Base-by-base conservation (phyloP, 306 rosid species). In the Quercus mongolica region DNA sequence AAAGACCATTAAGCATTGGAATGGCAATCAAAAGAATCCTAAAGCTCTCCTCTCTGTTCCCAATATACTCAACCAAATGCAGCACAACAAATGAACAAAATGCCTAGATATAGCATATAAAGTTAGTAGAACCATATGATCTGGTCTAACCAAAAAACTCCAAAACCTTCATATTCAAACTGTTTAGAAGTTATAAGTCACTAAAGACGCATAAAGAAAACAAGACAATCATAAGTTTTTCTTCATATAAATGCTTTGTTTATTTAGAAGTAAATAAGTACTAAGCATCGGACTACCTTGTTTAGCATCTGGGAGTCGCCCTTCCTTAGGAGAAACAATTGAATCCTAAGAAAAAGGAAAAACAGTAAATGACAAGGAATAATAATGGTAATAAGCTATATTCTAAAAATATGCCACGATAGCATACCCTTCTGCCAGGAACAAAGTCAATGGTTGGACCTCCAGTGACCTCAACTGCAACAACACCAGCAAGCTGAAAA, bases 391-490 rank as follows among this genome's bases (percentile, higher is more conserved):
- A 5, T 77, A 75, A 38, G 41, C 70, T 74, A 67, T 56, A 76
- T 78, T 79, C 88, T 68, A 51, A 55, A 69, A 82, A 73, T 65
- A 74, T 74, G 70, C 28, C 11, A 62, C 70, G 59, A 59, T 19
- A 49, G 23, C 74, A 21, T 83, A 92, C 96, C 92, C 76, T 92
- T 86, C 99, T 90, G 75, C 99, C 96, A 30, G 98, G 94, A 86
- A 87, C 88, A 82, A 90, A 93, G 71, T 91, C 89, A 80, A 95
- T 41, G 38, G 97, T 82, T 77, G 99, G 99, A 52, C 98, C 97
- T 84, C 99, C 99, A 57, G 96, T 91, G 83, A 95, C 90, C 91
- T 95, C 98, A 83, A 95, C 98, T 18, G 99, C 99, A 74, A 93
- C 98, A 78, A 93, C 98, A 83, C 98, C 98, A 0, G 97, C 99